These are phyloP conservation scores for Populus hybrid DNA, from an alignment of 441 rosid species.

Conservation along the genomic window DNA sequence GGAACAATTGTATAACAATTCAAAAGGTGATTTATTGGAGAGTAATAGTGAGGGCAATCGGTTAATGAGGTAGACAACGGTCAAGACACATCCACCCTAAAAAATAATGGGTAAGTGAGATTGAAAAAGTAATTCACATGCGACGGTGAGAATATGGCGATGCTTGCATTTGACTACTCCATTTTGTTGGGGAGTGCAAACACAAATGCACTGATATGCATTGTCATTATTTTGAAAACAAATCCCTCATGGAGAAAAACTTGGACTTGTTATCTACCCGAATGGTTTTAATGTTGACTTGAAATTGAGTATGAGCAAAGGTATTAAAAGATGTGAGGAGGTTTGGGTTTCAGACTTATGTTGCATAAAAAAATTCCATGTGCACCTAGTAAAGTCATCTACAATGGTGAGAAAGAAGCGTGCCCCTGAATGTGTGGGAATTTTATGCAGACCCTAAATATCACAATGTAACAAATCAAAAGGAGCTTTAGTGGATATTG, in stretches of 20 bases:
- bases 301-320: neutral
- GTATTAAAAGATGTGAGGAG: neutral
- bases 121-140: neutral
- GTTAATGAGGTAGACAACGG: neutral
- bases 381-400: too few species aligned
- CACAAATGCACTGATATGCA: neutral
- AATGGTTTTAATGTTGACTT: neutral
- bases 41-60: neutral
- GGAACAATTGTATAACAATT: neutral
- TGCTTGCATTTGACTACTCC: neutral
- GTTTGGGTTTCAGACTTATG: too few species aligned
- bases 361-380: too few species aligned
- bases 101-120: neutral
- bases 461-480: neutral
- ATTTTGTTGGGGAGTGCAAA: constrained; percentile 6
- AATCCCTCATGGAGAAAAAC: neutral
- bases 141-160: neutral
- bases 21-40: neutral
- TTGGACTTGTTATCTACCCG: neutral
- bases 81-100: neutral
- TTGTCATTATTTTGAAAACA: neutral
- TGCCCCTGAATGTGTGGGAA: too few species aligned
- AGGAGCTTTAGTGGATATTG: neutral
- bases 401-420: too few species aligned
- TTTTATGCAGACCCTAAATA: neutral